phyloP scores from a whole-genome alignment of 2,329 filamentous ascomycete species.

The Diplodia sapinea region DNA sequence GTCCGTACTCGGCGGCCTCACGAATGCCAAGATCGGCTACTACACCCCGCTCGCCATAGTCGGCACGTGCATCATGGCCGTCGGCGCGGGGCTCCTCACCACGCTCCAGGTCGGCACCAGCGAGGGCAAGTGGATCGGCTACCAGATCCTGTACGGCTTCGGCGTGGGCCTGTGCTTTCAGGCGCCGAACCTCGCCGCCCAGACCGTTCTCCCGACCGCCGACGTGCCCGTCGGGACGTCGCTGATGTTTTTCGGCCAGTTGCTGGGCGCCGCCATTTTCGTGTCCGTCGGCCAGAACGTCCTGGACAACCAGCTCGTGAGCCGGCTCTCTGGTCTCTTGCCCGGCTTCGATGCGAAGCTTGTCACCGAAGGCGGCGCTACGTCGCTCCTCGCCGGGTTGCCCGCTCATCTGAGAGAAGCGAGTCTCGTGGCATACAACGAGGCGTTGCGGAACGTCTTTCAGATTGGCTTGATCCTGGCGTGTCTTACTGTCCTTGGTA shows the following conservation, averaged over 20 bases:
- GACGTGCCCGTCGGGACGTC: constrained; percentile 36
- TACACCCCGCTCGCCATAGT: constrained; percentile 52
- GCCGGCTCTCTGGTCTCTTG: constrained; percentile 38
- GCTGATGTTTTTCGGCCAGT: constrained; percentile 53
- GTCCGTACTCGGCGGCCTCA: constrained; percentile 42
- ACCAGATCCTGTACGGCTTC: constrained; percentile 39
- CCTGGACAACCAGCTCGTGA: constrained; percentile 46
- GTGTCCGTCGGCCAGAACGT: constrained; percentile 50
- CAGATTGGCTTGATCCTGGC: neutral
- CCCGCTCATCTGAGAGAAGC: neutral
- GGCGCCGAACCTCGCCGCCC: constrained; percentile 33
- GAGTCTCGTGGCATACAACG: neutral
- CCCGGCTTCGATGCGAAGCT: constrained; percentile 37
- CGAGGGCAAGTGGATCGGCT: constrained; percentile 40
- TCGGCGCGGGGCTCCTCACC: constrained; percentile 40
- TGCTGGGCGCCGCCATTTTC: constrained; percentile 48
- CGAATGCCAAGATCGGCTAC: constrained; percentile 46
- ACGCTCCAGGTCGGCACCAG: constrained; percentile 33
- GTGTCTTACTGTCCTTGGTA: neutral
- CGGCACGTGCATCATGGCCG: constrained; percentile 40
- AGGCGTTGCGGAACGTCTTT: neutral
- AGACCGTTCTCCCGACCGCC: constrained; percentile 20
- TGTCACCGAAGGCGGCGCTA: constrained; percentile 13
- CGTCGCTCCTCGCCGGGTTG: neutral
- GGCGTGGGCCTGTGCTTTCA: constrained; percentile 36